Evolutionary conservation across 2,329 filamentous ascomycete species (phyloP), one percentile per base, ranked within the genome.

Genomic region (Fusarium sp.): DNA sequence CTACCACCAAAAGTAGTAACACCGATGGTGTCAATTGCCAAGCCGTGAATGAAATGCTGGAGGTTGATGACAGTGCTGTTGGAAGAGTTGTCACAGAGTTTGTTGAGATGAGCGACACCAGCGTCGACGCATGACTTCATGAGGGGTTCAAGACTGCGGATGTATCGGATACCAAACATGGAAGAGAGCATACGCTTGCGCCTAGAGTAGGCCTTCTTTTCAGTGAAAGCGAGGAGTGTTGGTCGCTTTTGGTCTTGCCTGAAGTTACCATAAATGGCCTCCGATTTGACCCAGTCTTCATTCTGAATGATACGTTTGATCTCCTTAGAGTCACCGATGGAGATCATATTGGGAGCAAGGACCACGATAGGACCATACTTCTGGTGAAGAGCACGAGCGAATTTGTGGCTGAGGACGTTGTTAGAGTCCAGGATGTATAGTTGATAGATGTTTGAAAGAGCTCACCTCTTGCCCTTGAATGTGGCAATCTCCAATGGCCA

Each of bases 301-400:
- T 21, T 56, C 15, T 56, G 53, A 24, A 56, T 56, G 15, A 56
- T 56, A 0, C 53, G 24, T 11, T 50, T 49, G 8, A 56, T 56
- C 13, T 56, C 53, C 10, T 24, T 40, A 11, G 53, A 21, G 11
- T 56, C 53, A 19, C 53, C 53, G 11, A 56, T 24, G 11, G 53
- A 56, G 17, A 56, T 26, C 53, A 56, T 56, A 3, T 36, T 36
- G 6, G 53, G 53, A 13, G 53, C 53, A 7, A 56, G 53, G 15
- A 56, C 44, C 21, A 56, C 53, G 13, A 56, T 56, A 5, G 53
- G 53, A 7, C 53, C 53, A 50, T 56, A 56, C 14, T 50, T 50
- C 4, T 26, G 4, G 17, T 56, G 53, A 7, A 56, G 53, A 15
- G 8, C 15, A 9, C 44, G 53, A 13, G 53, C 53, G 22, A 56